Conservation (phyloP, 1,284 basidiomycete genomes). For the Calocybe gambosa region DNA sequence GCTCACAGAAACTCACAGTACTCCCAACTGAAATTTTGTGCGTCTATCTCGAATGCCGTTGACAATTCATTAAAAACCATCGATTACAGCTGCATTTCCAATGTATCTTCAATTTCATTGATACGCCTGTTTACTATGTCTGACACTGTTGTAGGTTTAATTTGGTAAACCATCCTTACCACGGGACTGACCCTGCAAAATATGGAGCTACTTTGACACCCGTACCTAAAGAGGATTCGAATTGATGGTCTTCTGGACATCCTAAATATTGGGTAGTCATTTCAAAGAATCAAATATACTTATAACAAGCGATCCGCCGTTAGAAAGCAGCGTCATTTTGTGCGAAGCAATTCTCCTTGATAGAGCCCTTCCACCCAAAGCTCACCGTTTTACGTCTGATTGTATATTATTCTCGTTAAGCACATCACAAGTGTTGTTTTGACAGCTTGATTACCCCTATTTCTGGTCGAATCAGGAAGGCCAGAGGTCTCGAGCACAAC, state of each 20-base stretch:
- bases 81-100: conserved; percentile 54
- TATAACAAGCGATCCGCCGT: no score
- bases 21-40: conserved; percentile 88
- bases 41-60: conserved; percentile 29
- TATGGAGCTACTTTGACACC: conserved; percentile 42
- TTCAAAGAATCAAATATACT: not conserved
- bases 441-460: no score
- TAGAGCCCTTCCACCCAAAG: no score
- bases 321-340: no score
- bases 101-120: conserved; percentile 40
- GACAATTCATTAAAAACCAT: conserved; percentile 7
- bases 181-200: conserved; percentile 82
- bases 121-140: conserved; percentile 10
- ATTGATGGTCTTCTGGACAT: conserved; percentile 5
- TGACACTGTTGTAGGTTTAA: conserved; percentile 65
- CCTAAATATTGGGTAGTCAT: not conserved
- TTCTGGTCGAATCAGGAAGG: no score
- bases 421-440: no score
- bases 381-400: no score
- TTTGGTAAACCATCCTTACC: conserved; percentile 83
- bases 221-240: conserved; percentile 21
- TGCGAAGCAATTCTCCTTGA: no score
- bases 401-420: no score
- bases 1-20: conserved; percentile 91
- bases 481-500: no score